Percentiles rank a stretch among this genome's conserved stretches.
Conservation (phyloP, 768 basidiomycete genomes). For the Lentinula guzmanii region DNA sequence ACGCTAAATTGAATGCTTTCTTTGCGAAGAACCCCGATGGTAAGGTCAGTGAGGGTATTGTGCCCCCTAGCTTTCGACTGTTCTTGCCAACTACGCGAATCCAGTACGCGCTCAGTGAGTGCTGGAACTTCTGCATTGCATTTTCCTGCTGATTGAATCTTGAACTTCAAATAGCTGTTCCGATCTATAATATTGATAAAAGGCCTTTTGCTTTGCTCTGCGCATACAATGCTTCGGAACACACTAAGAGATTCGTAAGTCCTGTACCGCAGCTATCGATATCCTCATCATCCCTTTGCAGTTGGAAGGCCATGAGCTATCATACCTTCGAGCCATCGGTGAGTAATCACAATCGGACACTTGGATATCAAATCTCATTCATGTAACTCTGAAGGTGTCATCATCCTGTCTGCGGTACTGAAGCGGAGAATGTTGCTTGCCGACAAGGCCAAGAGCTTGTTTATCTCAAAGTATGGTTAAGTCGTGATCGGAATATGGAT, state of each 20-base stretch:
- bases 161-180: slow-evolving; percentile 53
- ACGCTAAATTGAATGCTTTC: slow-evolving; percentile 68
- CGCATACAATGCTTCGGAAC: slow-evolving; percentile 82
- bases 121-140: not conserved
- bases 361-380: not conserved
- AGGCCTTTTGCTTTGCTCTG: slow-evolving; percentile 87
- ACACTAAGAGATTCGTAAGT: slow-evolving; percentile 75
- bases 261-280: not conserved
- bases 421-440: slow-evolving; percentile 91
- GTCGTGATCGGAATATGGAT: not conserved
- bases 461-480: slow-evolving; percentile 76
- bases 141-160: not conserved
- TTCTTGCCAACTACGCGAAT: slow-evolving; percentile 73
- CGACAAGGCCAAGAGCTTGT: slow-evolving; percentile 88
- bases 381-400: slow-evolving; percentile 51
- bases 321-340: slow-evolving; percentile 90
- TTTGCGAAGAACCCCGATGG: slow-evolving; percentile 80
- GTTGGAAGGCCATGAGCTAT: slow-evolving; percentile 87
- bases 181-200: slow-evolving; percentile 91
- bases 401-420: slow-evolving; percentile 88
- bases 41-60: slow-evolving; percentile 79
- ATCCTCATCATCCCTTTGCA: slow-evolving; percentile 21
- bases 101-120: slow-evolving; percentile 82
- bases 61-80: slow-evolving; percentile 76
- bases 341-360: slow-evolving; percentile 2